Conservation (phyloP, 2,329 filamentous ascomycete species). For the Dissoconium aciculare region DNA sequence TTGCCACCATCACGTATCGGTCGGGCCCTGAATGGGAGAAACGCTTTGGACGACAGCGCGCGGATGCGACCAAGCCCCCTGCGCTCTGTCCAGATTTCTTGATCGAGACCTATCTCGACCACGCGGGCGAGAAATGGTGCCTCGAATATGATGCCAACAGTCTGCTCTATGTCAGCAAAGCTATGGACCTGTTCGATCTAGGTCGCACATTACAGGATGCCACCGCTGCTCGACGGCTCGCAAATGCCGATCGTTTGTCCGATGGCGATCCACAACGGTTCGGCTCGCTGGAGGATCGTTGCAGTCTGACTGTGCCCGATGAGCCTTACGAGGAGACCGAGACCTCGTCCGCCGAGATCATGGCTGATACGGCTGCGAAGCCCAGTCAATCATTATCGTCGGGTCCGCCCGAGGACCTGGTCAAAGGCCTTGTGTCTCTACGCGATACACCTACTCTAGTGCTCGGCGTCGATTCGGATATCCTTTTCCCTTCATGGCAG, state of each 20-base stretch:
- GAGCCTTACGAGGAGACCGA: slow-evolving; percentile 75
- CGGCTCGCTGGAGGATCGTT: slow-evolving; percentile 34
- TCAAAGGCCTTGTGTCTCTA: slow-evolving; percentile 56
- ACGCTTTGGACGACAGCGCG: slow-evolving; percentile 74
- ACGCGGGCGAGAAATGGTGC: slow-evolving; percentile 96
- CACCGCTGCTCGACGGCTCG: slow-evolving; percentile 46
- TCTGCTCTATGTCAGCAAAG: slow-evolving; percentile 89
- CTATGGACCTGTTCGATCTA: slow-evolving; percentile 96
- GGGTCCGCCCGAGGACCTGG: slow-evolving; percentile 60
- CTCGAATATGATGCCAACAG: slow-evolving; percentile 94
- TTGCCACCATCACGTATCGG: slow-evolving; percentile 92
- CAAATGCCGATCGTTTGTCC: slow-evolving; percentile 45
- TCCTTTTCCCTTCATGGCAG: slow-evolving; percentile 95
- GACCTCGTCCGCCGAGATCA: slow-evolving; percentile 32
- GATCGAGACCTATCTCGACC: slow-evolving; percentile 95
- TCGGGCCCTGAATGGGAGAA: slow-evolving; percentile 96
- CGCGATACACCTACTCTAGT: slow-evolving; percentile 70
- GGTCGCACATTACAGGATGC: slow-evolving; percentile 54
- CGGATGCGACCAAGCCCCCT: slow-evolving; percentile 72
- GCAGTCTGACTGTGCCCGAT: slow-evolving; percentile 69
- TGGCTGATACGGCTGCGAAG: slow-evolving; percentile 15
- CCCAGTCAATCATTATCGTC: slow-evolving; percentile 18
- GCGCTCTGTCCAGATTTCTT: slow-evolving; percentile 95
- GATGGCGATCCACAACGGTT: slow-evolving; percentile 21
- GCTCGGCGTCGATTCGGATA: slow-evolving; percentile 89